These are phyloP conservation scores for Sclerotiophoma versabilis DNA, from an alignment of 2,329 filamentous ascomycete species.

Conservation along the genomic window DNA sequence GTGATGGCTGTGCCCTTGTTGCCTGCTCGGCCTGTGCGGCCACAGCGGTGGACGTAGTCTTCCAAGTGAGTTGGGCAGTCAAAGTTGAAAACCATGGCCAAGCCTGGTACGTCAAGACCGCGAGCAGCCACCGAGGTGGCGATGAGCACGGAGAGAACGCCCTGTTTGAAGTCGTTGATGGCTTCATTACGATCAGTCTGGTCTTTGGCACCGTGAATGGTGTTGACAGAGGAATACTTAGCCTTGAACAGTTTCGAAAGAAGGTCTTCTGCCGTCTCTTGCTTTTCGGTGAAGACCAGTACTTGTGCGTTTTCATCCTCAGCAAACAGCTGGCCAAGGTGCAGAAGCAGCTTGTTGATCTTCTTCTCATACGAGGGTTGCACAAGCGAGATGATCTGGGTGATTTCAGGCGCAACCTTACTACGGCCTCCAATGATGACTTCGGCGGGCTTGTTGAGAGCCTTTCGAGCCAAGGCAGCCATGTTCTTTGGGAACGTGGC, in stretches of 20 bases:
- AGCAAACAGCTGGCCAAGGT: slow-evolving; percentile 86
- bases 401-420: slow-evolving; percentile 74
- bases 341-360: slow-evolving; percentile 81
- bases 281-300: slow-evolving; percentile 89
- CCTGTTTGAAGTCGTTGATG: slow-evolving; percentile 60
- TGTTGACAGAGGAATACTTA: slow-evolving; percentile 63
- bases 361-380: slow-evolving; percentile 69
- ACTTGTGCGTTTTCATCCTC: slow-evolving; percentile 88
- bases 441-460: slow-evolving; percentile 83
- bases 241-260: slow-evolving; percentile 41
- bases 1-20: slow-evolving; percentile 95
- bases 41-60: slow-evolving; percentile 94
- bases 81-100: slow-evolving; percentile 95
- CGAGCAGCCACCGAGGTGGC: slow-evolving; percentile 95
- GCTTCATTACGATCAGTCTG: slow-evolving; percentile 46
- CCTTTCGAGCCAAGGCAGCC: slow-evolving; percentile 88
- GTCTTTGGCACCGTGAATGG: slow-evolving; percentile 78
- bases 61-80: slow-evolving; percentile 93
- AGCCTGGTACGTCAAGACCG: slow-evolving; percentile 92
- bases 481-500: slow-evolving; percentile 96
- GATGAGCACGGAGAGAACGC: slow-evolving; percentile 86
- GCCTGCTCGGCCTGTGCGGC: slow-evolving; percentile 91
- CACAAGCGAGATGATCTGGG: slow-evolving; percentile 84
- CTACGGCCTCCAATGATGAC: slow-evolving; percentile 90
- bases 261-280: slow-evolving; percentile 69